Evolutionary conservation across 345 rosid genomes (phyloP), one percentile per base, ranked within the genome.

Genomic region (Mercurialis annua): DNA sequence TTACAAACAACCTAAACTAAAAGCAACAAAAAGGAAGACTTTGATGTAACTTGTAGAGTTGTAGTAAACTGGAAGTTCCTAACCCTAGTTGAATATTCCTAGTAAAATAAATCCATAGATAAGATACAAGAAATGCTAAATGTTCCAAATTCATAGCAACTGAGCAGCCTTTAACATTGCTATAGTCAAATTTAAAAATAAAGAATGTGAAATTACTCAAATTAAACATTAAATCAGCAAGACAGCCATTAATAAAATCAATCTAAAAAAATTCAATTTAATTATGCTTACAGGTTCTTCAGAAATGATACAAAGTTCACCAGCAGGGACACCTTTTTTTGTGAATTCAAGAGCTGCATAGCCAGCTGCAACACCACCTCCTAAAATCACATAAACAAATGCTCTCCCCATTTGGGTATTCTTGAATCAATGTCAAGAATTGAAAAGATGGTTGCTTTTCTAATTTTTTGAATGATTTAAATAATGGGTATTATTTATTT

Each of bases 361-460:
- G 6, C 99, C 99, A 76, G 96, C 95, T 38, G 95, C 87, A 8
- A 94, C 99, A 24, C 97, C 99, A 59, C 99, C 99, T 40, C 99
- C 99, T 1, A 94, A 77, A 64, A 91, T 91, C 64, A 94, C 99
- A 78, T 89, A 94, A 38, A 87, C 92, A 71, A 89, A 94, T 34
- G 93, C 99, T 82, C 99, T 91, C 69, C 97, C 99, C 97, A 93
- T 93, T n/a, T n/a, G n/a, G n/a, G n/a, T n/a, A n/a, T n/a, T n/a
- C n/a, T n/a, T n/a, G n/a, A n/a, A n/a, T n/a, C n/a, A n/a, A n/a
- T n/a, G n/a, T n/a, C n/a, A n/a, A n/a, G n/a, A n/a, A n/a, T n/a
- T n/a, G n/a, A n/a, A n/a, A n/a, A n/a, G n/a, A n/a, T n/a, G n/a
- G n/a, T n/a, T n/a, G n/a, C n/a, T n/a, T n/a, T n/a, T n/a, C n/a